Percentiles rank a stretch among this genome's conserved stretches.
These are phyloP conservation scores for Metschnikowia orientalis DNA, from an alignment of 805 yeast species.

Conservation along the genomic window DNA sequence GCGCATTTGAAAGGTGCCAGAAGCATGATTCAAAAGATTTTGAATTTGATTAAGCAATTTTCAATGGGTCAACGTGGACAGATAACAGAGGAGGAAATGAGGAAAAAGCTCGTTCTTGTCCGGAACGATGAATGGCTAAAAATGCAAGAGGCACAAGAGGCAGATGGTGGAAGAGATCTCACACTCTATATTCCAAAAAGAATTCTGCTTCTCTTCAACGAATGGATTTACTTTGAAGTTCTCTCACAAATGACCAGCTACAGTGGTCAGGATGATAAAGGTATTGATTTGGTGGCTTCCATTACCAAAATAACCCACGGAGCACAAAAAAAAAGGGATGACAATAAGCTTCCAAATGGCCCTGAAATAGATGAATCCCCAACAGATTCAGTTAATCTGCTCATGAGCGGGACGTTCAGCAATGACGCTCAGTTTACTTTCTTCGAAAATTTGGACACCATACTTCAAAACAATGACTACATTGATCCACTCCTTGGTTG, in stretches of 20 bases:
- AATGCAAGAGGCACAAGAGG: constrained; percentile 15
- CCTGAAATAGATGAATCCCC: constrained; percentile 10
- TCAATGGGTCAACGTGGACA: constrained; percentile 2
- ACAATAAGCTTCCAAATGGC: background rate
- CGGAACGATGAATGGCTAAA: constrained; percentile 30
- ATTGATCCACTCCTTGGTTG: constrained; percentile 68
- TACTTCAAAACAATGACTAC: constrained; percentile 33
- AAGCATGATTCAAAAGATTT: constrained; percentile 51
- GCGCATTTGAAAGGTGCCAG: constrained; percentile 67
- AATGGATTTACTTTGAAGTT: constrained; percentile 68
- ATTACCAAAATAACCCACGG: constrained; percentile 31
- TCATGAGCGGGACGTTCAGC: constrained; percentile 4
- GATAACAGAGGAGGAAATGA: constrained; percentile 5
- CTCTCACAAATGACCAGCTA: constrained; percentile 61
- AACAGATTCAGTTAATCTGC: constrained; percentile 25
- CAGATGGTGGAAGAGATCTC: background rate
- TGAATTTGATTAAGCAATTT: constrained; percentile 25
- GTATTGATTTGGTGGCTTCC: constrained; percentile 39
- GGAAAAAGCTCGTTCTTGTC: constrained; percentile 28
- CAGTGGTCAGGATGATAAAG: constrained; percentile 40
- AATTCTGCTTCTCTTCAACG: constrained; percentile 52
- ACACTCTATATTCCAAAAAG: constrained; percentile 33
- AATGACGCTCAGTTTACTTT: constrained; percentile 20
- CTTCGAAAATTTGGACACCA: constrained; percentile 39
- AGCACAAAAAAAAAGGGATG: constrained; percentile 17